Percentiles rank a stretch among this genome's conserved stretches.
Evolutionary conservation across 225 moss, liverwort and hornwort genomes (phyloP).

Genomic region (Thuidium tamariscinum): DNA sequence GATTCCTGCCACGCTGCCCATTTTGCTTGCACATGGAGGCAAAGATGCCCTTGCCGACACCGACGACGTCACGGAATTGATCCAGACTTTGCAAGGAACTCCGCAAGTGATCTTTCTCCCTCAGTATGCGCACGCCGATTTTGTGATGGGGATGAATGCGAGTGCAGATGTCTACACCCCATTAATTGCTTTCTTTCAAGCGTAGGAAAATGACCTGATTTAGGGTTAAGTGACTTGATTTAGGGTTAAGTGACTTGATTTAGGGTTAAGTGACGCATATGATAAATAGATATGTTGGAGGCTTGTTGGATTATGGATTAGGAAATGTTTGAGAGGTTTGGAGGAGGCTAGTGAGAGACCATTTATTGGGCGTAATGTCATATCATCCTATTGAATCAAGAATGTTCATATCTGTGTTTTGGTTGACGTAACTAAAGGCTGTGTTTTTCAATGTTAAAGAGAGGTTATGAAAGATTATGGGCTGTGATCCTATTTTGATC

Average conservation of each 20-base stretch:
- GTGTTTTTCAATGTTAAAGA: neutral
- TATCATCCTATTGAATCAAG: neutral
- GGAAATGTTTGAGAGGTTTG: neutral
- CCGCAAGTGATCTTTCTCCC: constrained; percentile 25
- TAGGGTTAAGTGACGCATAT: too few relatives aligned
- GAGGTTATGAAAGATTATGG: neutral
- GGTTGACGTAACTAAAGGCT: neutral
- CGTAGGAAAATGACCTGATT: neutral
- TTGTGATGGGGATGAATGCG: constrained; percentile 25
- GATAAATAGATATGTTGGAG: neutral
- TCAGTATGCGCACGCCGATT: constrained; percentile 36
- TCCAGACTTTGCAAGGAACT: neutral
- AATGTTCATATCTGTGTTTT: too few relatives aligned
- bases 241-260: rapidly evolving
- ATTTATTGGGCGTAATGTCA: neutral
- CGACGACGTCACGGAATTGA: constrained; percentile 8
- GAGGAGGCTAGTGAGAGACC: neutral
- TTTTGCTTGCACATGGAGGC: constrained; percentile 37
- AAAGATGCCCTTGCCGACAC: constrained; percentile 40
- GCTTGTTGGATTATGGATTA: neutral
- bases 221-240: too few relatives aligned
- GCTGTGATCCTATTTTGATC: neutral
- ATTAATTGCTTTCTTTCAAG: constrained; percentile 19
- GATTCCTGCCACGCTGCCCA: constrained; percentile 22
- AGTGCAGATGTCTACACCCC: constrained; percentile 21